Percentiles rank a stretch among this genome's conserved stretches.
Evolutionary conservation across 1,284 basidiomycete genomes (phyloP).

Genomic region (Fistulinella cinereoalba): DNA sequence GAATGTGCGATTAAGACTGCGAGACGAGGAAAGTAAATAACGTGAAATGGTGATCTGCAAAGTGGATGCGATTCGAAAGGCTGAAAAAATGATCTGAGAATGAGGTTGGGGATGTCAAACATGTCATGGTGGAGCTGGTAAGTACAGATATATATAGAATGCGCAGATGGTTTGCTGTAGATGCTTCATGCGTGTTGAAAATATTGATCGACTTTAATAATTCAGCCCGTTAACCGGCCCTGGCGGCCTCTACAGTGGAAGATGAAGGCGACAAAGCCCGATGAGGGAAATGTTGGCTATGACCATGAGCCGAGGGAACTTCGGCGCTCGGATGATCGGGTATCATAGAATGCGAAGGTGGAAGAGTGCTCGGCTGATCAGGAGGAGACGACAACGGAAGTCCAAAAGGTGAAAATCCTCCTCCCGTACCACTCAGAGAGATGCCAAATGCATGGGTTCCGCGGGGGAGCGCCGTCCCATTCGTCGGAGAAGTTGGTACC

Average conservation of each 20-base stretch:
- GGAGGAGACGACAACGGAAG: conserved; percentile 41
- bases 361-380: conserved; percentile 36
- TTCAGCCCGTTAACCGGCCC: conserved; percentile 41
- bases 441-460: conserved; percentile 34
- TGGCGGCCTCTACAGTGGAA: conserved; percentile 56
- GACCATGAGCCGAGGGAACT: conserved; percentile 41
- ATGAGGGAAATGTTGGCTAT: conserved; percentile 44
- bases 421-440: conserved; percentile 27
- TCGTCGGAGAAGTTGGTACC: conserved; percentile 37
- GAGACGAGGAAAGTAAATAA: conserved; percentile 29
- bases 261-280: conserved; percentile 49
- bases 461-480: conserved; percentile 28
- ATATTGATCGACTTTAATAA: conserved; percentile 39
- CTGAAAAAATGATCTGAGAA: conserved; percentile 20
- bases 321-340: conserved; percentile 55
- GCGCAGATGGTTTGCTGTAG: conserved; percentile 40
- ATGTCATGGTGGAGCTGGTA: conserved; percentile 35
- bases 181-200: conserved; percentile 39
- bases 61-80: conserved; percentile 30
- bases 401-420: conserved; percentile 62
- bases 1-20: conserved; percentile 33
- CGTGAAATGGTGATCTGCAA: conserved; percentile 29
- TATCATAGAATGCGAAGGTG: conserved; percentile 52
- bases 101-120: conserved; percentile 34
- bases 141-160: conserved; percentile 41